Evolutionary conservation across 2,329 filamentous ascomycete species (phyloP).

Genomic region (Knufia fluminis): DNA sequence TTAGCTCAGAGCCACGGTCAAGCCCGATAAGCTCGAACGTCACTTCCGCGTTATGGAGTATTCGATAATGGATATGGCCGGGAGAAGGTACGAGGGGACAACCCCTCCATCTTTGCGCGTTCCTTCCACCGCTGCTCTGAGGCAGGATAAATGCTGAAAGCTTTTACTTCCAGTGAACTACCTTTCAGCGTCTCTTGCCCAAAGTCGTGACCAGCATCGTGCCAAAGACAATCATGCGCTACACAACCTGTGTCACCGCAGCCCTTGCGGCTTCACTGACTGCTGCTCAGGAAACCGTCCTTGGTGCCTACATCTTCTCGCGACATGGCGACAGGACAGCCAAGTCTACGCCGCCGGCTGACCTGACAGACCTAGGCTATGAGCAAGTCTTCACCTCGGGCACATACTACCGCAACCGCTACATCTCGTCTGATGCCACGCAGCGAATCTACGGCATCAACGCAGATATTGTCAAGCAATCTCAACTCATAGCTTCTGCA

Average conservation of each 20-base stretch:
- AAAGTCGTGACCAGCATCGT: background rate
- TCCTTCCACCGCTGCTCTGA: background rate
- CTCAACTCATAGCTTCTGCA: slow-evolving; percentile 63
- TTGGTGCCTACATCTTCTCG: slow-evolving; percentile 79
- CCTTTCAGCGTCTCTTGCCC: no score
- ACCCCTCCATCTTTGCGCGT: background rate
- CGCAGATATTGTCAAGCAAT: slow-evolving; percentile 54
- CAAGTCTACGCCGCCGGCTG: slow-evolving; percentile 62
- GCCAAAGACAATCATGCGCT: slow-evolving; percentile 6
- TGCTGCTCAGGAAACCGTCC: slow-evolving; percentile 52
- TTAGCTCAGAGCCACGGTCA: background rate
- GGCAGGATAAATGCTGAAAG: background rate
- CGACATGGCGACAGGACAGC: slow-evolving; percentile 83
- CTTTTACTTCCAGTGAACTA: background rate
- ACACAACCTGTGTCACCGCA: slow-evolving; percentile 11
- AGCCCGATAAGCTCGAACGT: background rate
- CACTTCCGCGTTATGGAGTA: background rate
- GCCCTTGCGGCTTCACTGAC: slow-evolving; percentile 11
- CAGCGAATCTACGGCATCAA: slow-evolving; percentile 58
- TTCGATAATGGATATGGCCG: no score
- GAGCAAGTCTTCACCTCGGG: slow-evolving; percentile 64
- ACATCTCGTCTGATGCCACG: slow-evolving; percentile 54
- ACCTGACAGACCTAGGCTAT: slow-evolving; percentile 72
- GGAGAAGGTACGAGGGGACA: no score
- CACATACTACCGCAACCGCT: slow-evolving; percentile 65